Percentiles rank a stretch among this genome's conserved stretches.
Evolutionary conservation across 2,329 filamentous ascomycete species (phyloP).

Genomic region (Fusarium oligoseptatum): DNA sequence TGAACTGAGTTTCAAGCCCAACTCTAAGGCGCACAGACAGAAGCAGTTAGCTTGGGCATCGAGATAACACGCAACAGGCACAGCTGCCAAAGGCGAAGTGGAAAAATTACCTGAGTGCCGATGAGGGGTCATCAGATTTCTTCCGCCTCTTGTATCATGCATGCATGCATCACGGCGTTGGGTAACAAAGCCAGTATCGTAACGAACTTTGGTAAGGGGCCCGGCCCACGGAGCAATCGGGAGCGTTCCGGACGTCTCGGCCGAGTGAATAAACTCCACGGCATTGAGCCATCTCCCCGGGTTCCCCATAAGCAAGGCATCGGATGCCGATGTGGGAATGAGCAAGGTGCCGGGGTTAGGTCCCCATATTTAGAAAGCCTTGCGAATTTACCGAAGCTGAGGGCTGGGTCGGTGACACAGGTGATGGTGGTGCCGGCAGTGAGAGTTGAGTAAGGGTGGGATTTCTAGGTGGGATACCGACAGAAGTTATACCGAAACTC

Average conservation of each 20-base stretch:
- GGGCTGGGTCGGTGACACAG: neutral
- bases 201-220: neutral
- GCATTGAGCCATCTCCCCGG: neutral
- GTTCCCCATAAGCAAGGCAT: neutral
- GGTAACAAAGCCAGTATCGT: neutral
- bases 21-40: neutral
- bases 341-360: neutral
- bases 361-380: neutral
- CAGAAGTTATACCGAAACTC: neutral
- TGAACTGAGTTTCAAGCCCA: neutral
- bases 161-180: neutral
- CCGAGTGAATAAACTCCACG: neutral
- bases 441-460: neutral
- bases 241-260: neutral
- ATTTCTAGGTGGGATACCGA: neutral
- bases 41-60: neutral
- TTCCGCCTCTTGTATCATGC: neutral
- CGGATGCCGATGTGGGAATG: neutral
- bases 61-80: neutral
- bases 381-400: neutral
- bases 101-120: neutral
- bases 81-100: neutral
- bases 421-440: neutral
- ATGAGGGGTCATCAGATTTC: neutral
- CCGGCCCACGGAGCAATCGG: neutral